Conservation (phyloP, 2,329 filamentous ascomycete species). For the Alternaria gaisen region DNA sequence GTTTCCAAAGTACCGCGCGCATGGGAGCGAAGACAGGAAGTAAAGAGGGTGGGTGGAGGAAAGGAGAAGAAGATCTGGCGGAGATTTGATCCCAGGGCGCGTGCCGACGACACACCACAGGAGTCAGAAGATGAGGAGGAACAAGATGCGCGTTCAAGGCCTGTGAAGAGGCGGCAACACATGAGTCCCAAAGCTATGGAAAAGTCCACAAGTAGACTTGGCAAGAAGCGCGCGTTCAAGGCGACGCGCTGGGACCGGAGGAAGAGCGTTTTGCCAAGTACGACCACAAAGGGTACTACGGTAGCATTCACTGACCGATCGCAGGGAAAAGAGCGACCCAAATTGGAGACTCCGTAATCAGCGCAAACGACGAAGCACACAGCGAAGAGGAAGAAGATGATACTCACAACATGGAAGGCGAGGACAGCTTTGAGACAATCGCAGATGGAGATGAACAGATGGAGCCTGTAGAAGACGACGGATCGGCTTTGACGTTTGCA, state of each 20-base stretch:
- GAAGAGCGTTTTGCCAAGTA: conserved; percentile 49
- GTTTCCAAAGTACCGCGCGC: conserved; percentile 55
- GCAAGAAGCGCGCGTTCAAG: conserved; percentile 45
- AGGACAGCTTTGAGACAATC: conserved; percentile 22
- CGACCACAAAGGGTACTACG: background rate
- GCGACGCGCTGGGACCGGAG: conserved; percentile 50
- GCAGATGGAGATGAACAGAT: background rate
- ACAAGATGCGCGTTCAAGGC: conserved; percentile 49
- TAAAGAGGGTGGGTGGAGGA: conserved; percentile 48
- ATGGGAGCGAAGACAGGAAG: conserved; percentile 60
- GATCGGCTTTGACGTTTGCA: conserved; percentile 30
- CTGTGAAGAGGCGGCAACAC: conserved; percentile 58
- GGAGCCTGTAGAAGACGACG: conserved; percentile 11
- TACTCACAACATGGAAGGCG: conserved; percentile 21
- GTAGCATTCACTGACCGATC: conserved; percentile 19
- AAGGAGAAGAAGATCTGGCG: conserved; percentile 60
- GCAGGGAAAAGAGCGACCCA: conserved; percentile 38
- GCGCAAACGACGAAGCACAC: conserved; percentile 17
- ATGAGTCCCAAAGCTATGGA: conserved; percentile 46
- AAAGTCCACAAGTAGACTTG: conserved; percentile 28
- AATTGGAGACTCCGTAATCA: conserved; percentile 4
- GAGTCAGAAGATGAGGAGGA: conserved; percentile 32
- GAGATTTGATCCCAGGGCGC: conserved; percentile 48
- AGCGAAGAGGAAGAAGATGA: conserved; percentile 21
- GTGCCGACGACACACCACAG: conserved; percentile 23